Percentiles rank a stretch among this genome's conserved stretches.
phyloP scores from a whole-genome alignment of 371 early-diverging fungal species.

The Dichotomocladium elegans region DNA sequence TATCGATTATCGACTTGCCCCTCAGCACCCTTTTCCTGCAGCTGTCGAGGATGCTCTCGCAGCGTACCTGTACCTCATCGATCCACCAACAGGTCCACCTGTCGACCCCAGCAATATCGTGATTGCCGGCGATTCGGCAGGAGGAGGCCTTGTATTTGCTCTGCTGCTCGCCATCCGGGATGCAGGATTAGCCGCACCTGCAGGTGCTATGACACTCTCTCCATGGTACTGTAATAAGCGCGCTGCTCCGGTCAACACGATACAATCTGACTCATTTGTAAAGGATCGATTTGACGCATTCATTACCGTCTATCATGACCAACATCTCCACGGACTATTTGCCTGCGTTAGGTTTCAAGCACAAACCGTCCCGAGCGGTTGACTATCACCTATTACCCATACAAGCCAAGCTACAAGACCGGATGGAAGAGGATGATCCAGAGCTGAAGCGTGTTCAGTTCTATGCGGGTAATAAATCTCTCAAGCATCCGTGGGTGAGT shows the following conservation, averaged over 20 bases:
- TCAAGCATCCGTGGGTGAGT: slow-evolving; percentile 48
- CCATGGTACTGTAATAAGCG: slow-evolving; percentile 34
- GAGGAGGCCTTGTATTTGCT: slow-evolving; percentile 57
- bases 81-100: slow-evolving; percentile 45
- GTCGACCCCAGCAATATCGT: slow-evolving; percentile 64
- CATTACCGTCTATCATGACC: slow-evolving; percentile 57
- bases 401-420: slow-evolving; percentile 10
- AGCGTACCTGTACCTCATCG: slow-evolving; percentile 67
- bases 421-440: neutral
- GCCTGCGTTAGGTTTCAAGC: slow-evolving; percentile 53
- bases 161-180: slow-evolving; percentile 51
- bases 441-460: slow-evolving; percentile 49
- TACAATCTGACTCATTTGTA: neutral
- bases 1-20: slow-evolving; percentile 79
- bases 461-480: slow-evolving; percentile 45
- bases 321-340: slow-evolving; percentile 61
- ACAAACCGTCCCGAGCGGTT: slow-evolving; percentile 31
- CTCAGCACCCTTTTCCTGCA: slow-evolving; percentile 79
- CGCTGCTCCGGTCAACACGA: neutral
- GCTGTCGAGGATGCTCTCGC: slow-evolving; percentile 78
- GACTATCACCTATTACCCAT: slow-evolving; percentile 33
- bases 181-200: slow-evolving; percentile 46
- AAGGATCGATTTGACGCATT: slow-evolving; percentile 60
- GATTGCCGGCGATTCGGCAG: slow-evolving; percentile 81
- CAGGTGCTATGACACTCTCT: slow-evolving; percentile 41